Evolutionary conservation across 768 basidiomycete species (phyloP).

Genomic region (Leccinum incarnatum): DNA sequence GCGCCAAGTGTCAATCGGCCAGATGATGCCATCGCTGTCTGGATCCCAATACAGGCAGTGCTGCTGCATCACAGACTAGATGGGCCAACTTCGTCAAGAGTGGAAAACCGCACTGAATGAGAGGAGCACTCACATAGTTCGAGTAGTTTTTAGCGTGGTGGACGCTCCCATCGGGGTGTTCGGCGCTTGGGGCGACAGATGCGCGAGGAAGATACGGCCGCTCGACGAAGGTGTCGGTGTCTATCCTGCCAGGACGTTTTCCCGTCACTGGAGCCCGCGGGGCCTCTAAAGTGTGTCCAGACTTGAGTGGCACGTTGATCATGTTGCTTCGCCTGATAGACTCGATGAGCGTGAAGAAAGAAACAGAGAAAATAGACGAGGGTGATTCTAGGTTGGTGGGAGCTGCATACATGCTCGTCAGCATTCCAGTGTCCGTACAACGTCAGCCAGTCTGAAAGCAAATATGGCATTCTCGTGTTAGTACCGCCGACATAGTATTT

Average conservation of each 20-base stretch:
- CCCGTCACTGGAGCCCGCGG: constrained; percentile 21
- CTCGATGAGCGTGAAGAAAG: constrained; percentile 20
- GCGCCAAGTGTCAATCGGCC: constrained; percentile 42
- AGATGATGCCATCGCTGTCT: constrained; percentile 42
- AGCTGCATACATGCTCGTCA: constrained; percentile 17
- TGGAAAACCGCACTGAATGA: not conserved
- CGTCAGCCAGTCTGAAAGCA: constrained; percentile 9
- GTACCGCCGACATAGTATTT: constrained; percentile 1
- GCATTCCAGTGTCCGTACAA: constrained; percentile 7
- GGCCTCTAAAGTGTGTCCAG: constrained; percentile 17
- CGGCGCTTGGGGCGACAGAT: constrained; percentile 25
- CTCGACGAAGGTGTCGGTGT: constrained; percentile 27
- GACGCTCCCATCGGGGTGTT: constrained; percentile 21
- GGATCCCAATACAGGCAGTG: constrained; percentile 42
- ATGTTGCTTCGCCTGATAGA: constrained; percentile 21
- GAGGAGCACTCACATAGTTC: constrained; percentile 18
- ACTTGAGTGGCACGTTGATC: constrained; percentile 17
- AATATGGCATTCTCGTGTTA: constrained; percentile 8
- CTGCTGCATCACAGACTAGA: constrained; percentile 39
- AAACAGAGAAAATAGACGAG: constrained; percentile 13
- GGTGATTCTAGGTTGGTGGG: constrained; percentile 9
- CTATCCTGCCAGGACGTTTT: constrained; percentile 18
- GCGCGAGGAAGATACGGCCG: constrained; percentile 31
- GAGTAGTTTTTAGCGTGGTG: constrained; percentile 18
- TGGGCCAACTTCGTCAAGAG: not conserved